A percentile compares a stretch with the other conserved stretches of the same genome.
Conservation (phyloP, 768 basidiomycete species). For the Rhodosporidiobolus odoratus region DNA sequence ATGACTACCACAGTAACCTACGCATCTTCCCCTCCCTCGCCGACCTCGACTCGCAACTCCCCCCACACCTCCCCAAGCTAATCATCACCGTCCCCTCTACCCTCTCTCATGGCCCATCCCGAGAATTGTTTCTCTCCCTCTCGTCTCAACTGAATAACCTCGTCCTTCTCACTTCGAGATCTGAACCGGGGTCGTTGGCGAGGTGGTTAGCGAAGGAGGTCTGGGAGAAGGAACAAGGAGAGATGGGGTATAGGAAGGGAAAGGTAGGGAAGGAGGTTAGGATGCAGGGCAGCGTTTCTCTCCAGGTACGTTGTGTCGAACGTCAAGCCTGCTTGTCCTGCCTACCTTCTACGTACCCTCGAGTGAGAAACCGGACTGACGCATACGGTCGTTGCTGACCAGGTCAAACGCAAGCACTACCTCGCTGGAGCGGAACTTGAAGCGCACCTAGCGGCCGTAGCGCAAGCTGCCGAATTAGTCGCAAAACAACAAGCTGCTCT, state of each 20-base stretch:
- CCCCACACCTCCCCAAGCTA: constrained; percentile 82
- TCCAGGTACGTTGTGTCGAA: constrained; percentile 55
- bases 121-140: constrained; percentile 78
- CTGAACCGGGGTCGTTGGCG: constrained; percentile 74
- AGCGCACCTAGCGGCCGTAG: constrained; percentile 67
- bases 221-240: constrained; percentile 79
- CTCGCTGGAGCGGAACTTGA: constrained; percentile 84
- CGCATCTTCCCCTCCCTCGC: constrained; percentile 83
- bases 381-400: background rate
- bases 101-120: constrained; percentile 84
- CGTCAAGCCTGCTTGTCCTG: background rate
- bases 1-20: constrained; percentile 60
- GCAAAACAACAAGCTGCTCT: constrained; percentile 78
- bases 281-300: constrained; percentile 64
- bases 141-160: constrained; percentile 77
- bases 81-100: constrained; percentile 90
- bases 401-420: constrained; percentile 86
- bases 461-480: constrained; percentile 70
- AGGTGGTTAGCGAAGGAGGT: constrained; percentile 65
- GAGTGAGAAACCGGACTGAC: background rate
- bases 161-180: constrained; percentile 72
- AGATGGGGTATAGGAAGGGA: constrained; percentile 81
- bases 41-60: constrained; percentile 71
- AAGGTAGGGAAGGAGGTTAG: constrained; percentile 78
- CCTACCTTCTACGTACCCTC: background rate